These are phyloP conservation scores for Lachnellula occidentalis DNA, from an alignment of 2,329 filamentous ascomycete genomes.

Conservation along the genomic window DNA sequence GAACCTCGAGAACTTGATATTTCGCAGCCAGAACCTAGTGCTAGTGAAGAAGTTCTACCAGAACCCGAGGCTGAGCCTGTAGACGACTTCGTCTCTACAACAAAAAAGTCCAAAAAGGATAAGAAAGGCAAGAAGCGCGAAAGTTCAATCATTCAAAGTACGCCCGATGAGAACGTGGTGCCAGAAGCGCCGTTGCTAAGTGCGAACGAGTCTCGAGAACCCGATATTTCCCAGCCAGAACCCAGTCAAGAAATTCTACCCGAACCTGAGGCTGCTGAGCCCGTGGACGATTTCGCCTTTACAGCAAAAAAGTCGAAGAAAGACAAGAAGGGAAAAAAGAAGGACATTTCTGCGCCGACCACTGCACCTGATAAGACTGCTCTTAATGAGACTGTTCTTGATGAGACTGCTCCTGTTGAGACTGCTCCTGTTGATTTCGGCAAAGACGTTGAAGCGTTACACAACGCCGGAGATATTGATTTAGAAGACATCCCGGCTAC, in stretches of 20 bases:
- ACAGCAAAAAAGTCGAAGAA: constrained; percentile 10
- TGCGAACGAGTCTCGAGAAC: neutral
- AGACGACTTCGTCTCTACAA: constrained; percentile 1
- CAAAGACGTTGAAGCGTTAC: neutral
- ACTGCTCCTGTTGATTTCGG: neutral
- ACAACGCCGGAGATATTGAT: neutral
- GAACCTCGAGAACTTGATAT: neutral
- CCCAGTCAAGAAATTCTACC: neutral
- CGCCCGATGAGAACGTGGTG: neutral
- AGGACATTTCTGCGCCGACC: neutral
- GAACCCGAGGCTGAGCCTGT: neutral
- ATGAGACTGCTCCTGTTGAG: neutral
- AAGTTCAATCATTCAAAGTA: neutral
- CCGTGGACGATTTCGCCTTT: constrained; percentile 1
- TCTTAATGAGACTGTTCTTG: too few species aligned
- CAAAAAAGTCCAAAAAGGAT: constrained; percentile 11
- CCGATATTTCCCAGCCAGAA: neutral
- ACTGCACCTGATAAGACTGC: neutral
- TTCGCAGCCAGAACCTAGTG: neutral
- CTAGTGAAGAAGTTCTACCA: neutral
- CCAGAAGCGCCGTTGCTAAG: neutral
- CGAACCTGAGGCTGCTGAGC: neutral
- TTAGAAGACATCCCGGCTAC: neutral
- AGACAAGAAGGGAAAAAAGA: neutral
- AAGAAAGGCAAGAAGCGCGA: constrained; percentile 35